These are phyloP conservation scores for Cercophora newfieldiana DNA, from an alignment of 495 filamentous ascomycete species.

Conservation along the genomic window DNA sequence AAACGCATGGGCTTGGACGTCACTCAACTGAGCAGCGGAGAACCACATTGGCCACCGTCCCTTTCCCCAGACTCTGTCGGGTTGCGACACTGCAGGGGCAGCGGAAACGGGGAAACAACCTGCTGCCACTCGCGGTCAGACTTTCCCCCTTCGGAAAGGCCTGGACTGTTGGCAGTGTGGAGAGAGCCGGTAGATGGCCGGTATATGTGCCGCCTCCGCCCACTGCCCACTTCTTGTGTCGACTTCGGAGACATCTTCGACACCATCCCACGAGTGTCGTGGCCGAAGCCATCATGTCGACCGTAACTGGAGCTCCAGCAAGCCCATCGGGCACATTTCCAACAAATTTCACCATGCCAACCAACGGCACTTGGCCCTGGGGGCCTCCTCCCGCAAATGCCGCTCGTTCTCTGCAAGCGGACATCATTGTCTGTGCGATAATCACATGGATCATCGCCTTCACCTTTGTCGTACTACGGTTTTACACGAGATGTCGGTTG, in stretches of 20 bases:
- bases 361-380: constrained; percentile 23
- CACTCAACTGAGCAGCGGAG: neutral
- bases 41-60: neutral
- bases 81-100: constrained; percentile 16
- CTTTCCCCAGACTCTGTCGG: constrained; percentile 18
- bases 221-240: neutral
- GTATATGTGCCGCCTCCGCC: neutral
- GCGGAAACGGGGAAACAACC: too few species aligned
- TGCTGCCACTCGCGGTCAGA: neutral
- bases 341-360: neutral
- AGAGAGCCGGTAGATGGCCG: too few species aligned
- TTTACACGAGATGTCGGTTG: constrained; percentile 32
- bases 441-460: constrained; percentile 30
- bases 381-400: constrained; percentile 19
- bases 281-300: neutral
- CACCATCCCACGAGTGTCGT: neutral
- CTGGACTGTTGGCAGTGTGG: neutral
- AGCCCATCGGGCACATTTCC: neutral
- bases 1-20: constrained; percentile 5
- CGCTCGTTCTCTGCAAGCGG: constrained; percentile 27
- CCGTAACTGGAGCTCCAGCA: neutral
- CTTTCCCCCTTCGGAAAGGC: neutral
- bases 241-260: neutral
- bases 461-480: constrained; percentile 30
- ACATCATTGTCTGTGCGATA: constrained; percentile 31